These are phyloP conservation scores for Elasticomyces elasticus DNA, from an alignment of 495 filamentous ascomycete genomes.

Conservation along the genomic window DNA sequence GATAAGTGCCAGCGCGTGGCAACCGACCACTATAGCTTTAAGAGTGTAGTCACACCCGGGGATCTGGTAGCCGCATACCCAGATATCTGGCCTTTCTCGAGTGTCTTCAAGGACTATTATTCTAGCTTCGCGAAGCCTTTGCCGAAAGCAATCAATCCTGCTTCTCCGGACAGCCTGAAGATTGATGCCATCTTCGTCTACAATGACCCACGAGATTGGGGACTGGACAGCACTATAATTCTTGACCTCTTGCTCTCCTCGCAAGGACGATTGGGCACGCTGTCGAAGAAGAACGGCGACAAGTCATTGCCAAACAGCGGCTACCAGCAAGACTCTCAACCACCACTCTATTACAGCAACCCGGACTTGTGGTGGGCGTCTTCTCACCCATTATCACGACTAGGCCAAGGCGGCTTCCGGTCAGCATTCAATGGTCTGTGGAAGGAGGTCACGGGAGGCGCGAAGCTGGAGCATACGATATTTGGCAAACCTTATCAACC, in stretches of 20 bases:
- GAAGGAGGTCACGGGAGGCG: conserved; percentile 54
- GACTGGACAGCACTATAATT: conserved; percentile 72
- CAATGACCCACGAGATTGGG: conserved; percentile 92
- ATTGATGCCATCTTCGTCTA: conserved; percentile 82
- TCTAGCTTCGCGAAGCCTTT: conserved; percentile 53
- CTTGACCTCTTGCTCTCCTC: conserved; percentile 69
- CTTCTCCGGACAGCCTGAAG: conserved; percentile 44
- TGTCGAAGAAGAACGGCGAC: conserved; percentile 50
- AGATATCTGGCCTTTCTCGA: conserved; percentile 69
- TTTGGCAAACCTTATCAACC: conserved; percentile 72
- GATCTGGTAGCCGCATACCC: conserved; percentile 71
- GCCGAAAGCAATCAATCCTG: conserved; percentile 33
- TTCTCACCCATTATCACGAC: conserved; percentile 68
- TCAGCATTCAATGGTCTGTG: conserved; percentile 71
- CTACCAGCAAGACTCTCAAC: conserved; percentile 70
- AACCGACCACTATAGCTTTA: conserved; percentile 67
- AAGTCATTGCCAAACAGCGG: conserved; percentile 54
- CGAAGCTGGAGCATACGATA: conserved; percentile 52
- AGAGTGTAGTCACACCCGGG: conserved; percentile 69
- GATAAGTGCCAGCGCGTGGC: conserved; percentile 69
- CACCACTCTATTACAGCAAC: conserved; percentile 77
- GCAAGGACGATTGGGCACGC: conserved; percentile 64
- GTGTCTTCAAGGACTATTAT: conserved; percentile 51
- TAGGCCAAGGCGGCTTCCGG: conserved; percentile 89
- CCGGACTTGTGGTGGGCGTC: conserved; percentile 85